phyloP scores from a whole-genome alignment of 306 rosid genomes.

The Rubus idaeus region DNA sequence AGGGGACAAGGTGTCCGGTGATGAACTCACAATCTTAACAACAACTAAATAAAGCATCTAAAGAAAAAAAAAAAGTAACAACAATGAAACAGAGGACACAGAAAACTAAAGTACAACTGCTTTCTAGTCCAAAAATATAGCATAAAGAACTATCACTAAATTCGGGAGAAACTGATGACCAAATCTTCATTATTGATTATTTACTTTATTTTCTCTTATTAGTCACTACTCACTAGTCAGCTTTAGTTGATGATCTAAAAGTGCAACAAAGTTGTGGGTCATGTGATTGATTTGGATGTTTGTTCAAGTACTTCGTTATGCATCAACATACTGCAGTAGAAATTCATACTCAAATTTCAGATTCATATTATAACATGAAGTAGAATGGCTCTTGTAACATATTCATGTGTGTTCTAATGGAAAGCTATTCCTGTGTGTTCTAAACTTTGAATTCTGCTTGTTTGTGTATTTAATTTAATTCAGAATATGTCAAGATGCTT shows the following conservation, averaged over 20 bases:
- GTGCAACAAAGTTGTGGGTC: neutral
- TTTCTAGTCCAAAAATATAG: too few relatives aligned
- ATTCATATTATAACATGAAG: neutral
- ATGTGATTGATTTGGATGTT: neutral
- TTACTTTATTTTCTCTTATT: neutral
- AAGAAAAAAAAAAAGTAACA: neutral
- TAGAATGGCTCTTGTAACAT: neutral
- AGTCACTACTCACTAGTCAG: neutral
- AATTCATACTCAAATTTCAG: neutral
- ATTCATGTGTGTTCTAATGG: neutral
- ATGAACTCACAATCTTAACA: neutral
- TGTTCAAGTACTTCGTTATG: neutral
- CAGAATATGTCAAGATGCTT: constrained; percentile 4
- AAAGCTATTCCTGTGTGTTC: neutral
- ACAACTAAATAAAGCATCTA: neutral
- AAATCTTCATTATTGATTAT: neutral
- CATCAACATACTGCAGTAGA: neutral
- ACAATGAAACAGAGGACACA: neutral
- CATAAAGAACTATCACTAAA: neutral
- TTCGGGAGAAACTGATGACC: neutral
- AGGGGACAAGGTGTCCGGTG: neutral
- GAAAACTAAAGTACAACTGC: neutral
- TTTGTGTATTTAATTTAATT: constrained; percentile 4
- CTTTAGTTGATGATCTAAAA: neutral
- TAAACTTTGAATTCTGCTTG: constrained; percentile 1